Evolutionary conservation across 1,139 yeast species (phyloP).

Genomic region (Zygoascus meyerae): DNA sequence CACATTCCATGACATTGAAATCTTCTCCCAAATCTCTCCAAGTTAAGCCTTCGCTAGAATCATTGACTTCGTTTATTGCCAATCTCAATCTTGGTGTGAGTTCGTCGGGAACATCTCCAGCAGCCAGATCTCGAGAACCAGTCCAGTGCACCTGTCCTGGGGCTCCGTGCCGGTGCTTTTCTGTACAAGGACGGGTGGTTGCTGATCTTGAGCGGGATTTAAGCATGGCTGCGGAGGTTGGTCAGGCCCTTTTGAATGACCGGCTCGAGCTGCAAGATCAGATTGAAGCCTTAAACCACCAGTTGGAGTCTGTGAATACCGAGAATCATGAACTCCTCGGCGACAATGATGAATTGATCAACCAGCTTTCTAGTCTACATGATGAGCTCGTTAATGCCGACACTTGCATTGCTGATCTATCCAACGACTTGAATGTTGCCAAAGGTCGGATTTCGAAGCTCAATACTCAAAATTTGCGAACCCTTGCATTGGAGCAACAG

Average conservation of each 20-base stretch:
- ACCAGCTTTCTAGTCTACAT: constrained; percentile 19
- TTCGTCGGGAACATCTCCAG: too few relatives aligned
- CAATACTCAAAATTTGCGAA: constrained; percentile 18
- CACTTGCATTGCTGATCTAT: constrained; percentile 14
- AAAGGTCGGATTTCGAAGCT: constrained; percentile 17
- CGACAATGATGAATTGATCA: constrained; percentile 20
- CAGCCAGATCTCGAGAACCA: background rate
- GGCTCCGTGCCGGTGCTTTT: constrained; percentile 17
- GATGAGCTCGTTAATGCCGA: constrained; percentile 19
- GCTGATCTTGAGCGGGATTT: constrained; percentile 22
- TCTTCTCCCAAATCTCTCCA: background rate
- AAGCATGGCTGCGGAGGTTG: constrained; percentile 26
- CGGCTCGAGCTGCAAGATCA: constrained; percentile 17
- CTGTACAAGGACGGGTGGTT: constrained; percentile 15
- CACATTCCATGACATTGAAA: too few relatives aligned
- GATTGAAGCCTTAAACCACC: constrained; percentile 17
- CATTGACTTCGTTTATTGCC: background rate
- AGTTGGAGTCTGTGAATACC: constrained; percentile 16
- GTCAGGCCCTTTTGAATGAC: constrained; percentile 24
- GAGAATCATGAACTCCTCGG: constrained; percentile 17
- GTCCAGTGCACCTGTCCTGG: constrained; percentile 2
- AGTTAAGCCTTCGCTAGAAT: background rate
- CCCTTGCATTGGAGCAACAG: constrained; percentile 20
- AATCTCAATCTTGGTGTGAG: constrained; percentile 1
- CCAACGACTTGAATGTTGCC: constrained; percentile 17